Conservation (phyloP, 2,329 filamentous ascomycete species). For the Fusarium chuoi region DNA sequence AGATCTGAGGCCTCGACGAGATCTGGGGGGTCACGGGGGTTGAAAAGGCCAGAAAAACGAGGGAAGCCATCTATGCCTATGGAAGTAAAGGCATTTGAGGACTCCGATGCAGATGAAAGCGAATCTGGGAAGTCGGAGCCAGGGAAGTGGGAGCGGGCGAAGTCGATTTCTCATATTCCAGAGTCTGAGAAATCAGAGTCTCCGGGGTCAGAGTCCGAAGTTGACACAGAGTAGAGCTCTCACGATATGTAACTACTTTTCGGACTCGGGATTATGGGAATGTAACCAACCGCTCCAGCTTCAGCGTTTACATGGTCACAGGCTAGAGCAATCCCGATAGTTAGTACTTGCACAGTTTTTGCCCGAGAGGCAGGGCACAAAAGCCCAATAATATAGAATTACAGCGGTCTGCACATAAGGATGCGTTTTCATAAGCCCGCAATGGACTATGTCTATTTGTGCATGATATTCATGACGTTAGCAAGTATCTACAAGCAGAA, state of each 20-base stretch:
- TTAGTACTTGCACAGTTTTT: background rate
- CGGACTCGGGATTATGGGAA: background rate
- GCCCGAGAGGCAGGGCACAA: background rate
- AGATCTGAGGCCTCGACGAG: background rate
- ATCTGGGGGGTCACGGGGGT: background rate
- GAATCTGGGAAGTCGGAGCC: background rate
- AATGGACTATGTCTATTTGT: slow-evolving; percentile 40
- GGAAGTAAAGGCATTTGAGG: too few relatives aligned
- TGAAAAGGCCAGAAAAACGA: background rate
- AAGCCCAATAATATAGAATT: slow-evolving; percentile 1
- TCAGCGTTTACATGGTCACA: background rate
- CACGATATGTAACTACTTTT: background rate
- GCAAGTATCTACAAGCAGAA: slow-evolving; percentile 44
- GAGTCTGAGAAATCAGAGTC: background rate
- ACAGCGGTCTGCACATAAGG: background rate
- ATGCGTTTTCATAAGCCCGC: background rate
- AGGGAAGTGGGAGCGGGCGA: background rate
- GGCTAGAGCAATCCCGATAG: background rate
- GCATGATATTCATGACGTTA: slow-evolving; percentile 34
- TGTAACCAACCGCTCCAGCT: background rate
- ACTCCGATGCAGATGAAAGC: background rate
- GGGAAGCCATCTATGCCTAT: background rate
- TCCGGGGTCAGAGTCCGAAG: slow-evolving; percentile 2
- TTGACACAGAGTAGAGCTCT: background rate
- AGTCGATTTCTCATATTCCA: background rate